phyloP scores from a whole-genome alignment of 1,284 basidiomycete species.

The Butyriboletus appendiculatus region DNA sequence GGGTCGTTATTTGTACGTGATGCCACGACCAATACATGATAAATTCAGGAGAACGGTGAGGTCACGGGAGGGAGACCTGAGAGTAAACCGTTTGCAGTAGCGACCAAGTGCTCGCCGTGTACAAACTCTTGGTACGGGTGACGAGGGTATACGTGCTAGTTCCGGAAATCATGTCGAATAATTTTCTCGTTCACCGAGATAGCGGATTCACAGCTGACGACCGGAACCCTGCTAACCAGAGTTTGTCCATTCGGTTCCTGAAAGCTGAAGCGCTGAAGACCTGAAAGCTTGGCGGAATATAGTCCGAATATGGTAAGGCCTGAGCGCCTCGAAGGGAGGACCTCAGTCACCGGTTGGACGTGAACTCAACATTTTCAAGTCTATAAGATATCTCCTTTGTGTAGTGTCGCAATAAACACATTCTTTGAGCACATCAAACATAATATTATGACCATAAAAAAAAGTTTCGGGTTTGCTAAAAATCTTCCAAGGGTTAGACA shows the following conservation, averaged over 20 bases:
- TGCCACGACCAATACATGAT: conserved; percentile 12
- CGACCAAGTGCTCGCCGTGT: neutral
- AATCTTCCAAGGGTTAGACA: too few relatives aligned
- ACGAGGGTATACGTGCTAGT: neutral
- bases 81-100: neutral
- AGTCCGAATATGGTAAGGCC: too few relatives aligned
- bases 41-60: conserved; percentile 33
- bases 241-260: too few relatives aligned
- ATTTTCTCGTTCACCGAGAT: neutral
- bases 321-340: neutral
- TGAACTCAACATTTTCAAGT: too few relatives aligned
- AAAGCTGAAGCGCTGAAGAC: too few relatives aligned
- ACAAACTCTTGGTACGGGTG: neutral
- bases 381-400: too few relatives aligned
- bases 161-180: neutral
- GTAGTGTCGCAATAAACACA: too few relatives aligned
- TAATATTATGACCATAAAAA: too few relatives aligned
- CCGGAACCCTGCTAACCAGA: conserved; percentile 8
- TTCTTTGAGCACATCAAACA: too few relatives aligned
- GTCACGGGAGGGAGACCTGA: conserved; percentile 18
- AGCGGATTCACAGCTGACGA: neutral
- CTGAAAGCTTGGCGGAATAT: too few relatives aligned
- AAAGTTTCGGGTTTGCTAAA: too few relatives aligned
- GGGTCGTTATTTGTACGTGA: conserved; percentile 31
- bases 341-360: neutral